Evolutionary conservation across 2,329 filamentous ascomycete genomes (phyloP).

Genomic region (Leptographium galeiforme): DNA sequence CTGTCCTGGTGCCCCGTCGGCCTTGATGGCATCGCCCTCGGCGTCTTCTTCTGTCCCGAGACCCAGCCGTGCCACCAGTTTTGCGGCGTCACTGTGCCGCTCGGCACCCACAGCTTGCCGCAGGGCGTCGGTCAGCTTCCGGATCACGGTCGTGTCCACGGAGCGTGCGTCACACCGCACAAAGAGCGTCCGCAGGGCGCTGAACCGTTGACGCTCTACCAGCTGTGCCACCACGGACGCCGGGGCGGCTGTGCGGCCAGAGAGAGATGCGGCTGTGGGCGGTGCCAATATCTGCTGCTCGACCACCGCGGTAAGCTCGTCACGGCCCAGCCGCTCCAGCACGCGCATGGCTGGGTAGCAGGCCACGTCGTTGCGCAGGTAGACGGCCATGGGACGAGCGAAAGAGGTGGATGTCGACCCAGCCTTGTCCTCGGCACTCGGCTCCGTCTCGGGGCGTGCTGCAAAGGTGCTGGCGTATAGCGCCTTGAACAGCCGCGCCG

Average conservation of each 20-base stretch:
- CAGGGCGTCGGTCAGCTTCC: conserved; percentile 37
- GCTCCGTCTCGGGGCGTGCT: conserved; percentile 34
- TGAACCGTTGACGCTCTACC: conserved; percentile 61
- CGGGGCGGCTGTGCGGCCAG: conserved; percentile 61
- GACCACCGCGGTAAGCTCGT: conserved; percentile 65
- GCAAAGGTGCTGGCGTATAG: conserved; percentile 72
- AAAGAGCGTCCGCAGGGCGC: conserved; percentile 68
- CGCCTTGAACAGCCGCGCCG: conserved; percentile 82
- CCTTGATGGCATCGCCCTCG: conserved; percentile 8
- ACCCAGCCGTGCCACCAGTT: conserved; percentile 35
- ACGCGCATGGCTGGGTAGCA: conserved; percentile 76
- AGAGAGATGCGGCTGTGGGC: conserved; percentile 44
- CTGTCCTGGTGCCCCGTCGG: background rate
- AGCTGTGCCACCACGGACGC: conserved; percentile 60
- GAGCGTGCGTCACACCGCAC: conserved; percentile 63
- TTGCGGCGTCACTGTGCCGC: conserved; percentile 24
- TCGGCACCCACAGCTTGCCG: conserved; percentile 18
- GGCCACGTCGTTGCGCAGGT: conserved; percentile 81
- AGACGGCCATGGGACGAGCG: conserved; percentile 45
- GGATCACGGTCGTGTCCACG: conserved; percentile 27
- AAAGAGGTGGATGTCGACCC: background rate
- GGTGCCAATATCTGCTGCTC: conserved; percentile 57
- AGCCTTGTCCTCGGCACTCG: background rate
- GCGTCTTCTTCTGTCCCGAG: conserved; percentile 22
- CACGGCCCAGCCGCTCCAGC: conserved; percentile 71